Percentiles rank a stretch among this genome's conserved stretches.
Conservation (phyloP, 73 alveolate species). For the Vitrella brassicaformis region DNA sequence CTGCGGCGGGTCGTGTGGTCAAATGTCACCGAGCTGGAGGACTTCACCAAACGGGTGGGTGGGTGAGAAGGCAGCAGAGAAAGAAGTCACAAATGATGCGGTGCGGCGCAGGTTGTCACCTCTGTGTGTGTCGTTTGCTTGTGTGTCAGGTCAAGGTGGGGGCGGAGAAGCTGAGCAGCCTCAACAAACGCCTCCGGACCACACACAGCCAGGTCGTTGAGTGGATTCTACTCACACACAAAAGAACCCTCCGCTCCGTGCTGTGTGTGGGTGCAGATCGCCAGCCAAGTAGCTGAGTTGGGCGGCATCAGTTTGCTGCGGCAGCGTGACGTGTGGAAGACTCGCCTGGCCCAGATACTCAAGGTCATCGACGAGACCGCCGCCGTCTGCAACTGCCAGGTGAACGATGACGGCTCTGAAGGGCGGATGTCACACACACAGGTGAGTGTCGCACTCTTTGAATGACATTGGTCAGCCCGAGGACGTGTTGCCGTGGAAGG, state of each 20-base stretch:
- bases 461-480: constrained; percentile 5
- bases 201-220: constrained; percentile 2
- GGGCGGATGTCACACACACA: too few species aligned
- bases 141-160: constrained; percentile 9
- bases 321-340: constrained; percentile 36
- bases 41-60: constrained; percentile 20
- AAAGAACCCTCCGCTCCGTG: not conserved
- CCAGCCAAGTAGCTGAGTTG: constrained; percentile 13
- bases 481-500: constrained; percentile 31
- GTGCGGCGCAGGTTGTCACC: too few species aligned
- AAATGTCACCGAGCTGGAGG: constrained; percentile 20
- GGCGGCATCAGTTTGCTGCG: constrained; percentile 30
- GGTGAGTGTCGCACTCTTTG: not conserved
- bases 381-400: not conserved
- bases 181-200: constrained; percentile 18
- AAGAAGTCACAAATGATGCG: too few species aligned
- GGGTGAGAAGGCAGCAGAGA: too few species aligned
- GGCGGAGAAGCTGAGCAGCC: constrained; percentile 20
- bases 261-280: not conserved
- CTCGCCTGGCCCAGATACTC: constrained; percentile 20
- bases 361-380: constrained; percentile 24
- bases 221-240: not conserved
- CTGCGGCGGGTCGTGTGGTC: constrained; percentile 30
- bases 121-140: too few species aligned
- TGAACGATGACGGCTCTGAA: too few species aligned